Evolutionary conservation across 768 basidiomycete genomes (phyloP), one percentile per base, ranked within the genome.

Genomic region (Suillus luteus): DNA sequence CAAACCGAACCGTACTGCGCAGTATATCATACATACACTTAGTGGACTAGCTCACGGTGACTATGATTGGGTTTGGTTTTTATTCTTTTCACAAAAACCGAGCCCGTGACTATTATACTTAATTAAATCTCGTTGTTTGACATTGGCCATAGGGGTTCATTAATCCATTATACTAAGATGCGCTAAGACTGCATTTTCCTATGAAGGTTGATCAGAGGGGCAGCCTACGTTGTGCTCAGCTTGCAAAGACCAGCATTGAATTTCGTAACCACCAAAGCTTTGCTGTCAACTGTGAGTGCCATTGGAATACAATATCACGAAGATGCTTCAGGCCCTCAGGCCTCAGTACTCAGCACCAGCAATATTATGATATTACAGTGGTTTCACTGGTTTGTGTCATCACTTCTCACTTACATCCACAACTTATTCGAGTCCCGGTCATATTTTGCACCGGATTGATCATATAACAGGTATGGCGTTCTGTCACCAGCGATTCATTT

Each of bases 161-260:
- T 11, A 41, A 31, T 40, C 40, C 11, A 55, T 15, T 11, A 41
- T 24, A 35, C 33, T 35, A 46, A 43, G 24, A 43, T 33, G 24
- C 27, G 14, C 17, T 35, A 15, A 24, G 69, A 69, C 62, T 84
- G 69, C 5, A 78, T 79, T 48, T 77, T 71, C 10, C 78, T 62
- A 52, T 69, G 66, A 60, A 82, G 73, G 3, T 81, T 80, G 2
- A 31, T 31, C 31, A 31, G 31, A 24, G 22, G 69, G 67, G 60
- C 74, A 77, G 46, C 46, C 46, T 12, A 22, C 33, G 77, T 76
- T 17, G 74, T 74, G 61, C 76, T 75, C 59, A 86, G 63, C 64
- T 84, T 83, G 2, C 72, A 67, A 19, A 86, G 76, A 74, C 88
- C 87, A 38, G 84, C 85, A 9, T 74, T 76, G 70, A 86, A 88